Base-by-base conservation (phyloP, 768 basidiomycete species). In the Mycena filopes region DNA sequence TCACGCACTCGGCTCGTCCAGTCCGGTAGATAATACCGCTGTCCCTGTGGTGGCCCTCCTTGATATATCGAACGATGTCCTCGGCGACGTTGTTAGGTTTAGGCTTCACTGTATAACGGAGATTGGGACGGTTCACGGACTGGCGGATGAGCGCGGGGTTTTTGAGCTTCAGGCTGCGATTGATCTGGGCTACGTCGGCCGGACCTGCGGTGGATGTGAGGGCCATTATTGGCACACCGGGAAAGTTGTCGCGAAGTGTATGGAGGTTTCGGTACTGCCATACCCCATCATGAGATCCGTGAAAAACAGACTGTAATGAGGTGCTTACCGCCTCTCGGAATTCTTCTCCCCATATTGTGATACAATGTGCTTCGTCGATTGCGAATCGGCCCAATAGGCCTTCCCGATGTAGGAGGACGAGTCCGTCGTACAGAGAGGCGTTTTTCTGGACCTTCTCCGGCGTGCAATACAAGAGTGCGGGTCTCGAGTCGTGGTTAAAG, bases 71-170 rank as follows among this genome's bases (percentile, higher is more conserved):
- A 28, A 3, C 12, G 20, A n/a, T 51, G n/a, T n/a, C 9, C 2
- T 56, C 36, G 6, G 71, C 25, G 23, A 40, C 5, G 23, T 18
- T 45, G 61, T 42, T 12, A 58, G 11, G 71, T 75, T 74, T 90
- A 89, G 40, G 75, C 74, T 31, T 83, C 80, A 55, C 91, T 79
- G 82, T 81, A 72, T 93, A 93, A 47, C 82, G 78, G 15, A 93
- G 78, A 72, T 93, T 93, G 12, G 86, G 80, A 2, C 92, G 85
- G 70, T 92, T 92, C 75, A 91, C 89, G 0, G 90, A 90, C 67
- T 87, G 84, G 11, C 78, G n/a, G n/a, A n/a, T n/a, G n/a, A n/a
- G n/a, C n/a, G n/a, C n/a, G n/a, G n/a, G n/a, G n/a, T n/a, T n/a
- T n/a, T n/a, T n/a, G n/a, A n/a, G n/a, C n/a, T n/a, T n/a, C n/a